Evolutionary conservation across 73 alveolate species (phyloP), one percentile per base, ranked within the genome.

Genomic region (Paramecium primaurelia): DNA sequence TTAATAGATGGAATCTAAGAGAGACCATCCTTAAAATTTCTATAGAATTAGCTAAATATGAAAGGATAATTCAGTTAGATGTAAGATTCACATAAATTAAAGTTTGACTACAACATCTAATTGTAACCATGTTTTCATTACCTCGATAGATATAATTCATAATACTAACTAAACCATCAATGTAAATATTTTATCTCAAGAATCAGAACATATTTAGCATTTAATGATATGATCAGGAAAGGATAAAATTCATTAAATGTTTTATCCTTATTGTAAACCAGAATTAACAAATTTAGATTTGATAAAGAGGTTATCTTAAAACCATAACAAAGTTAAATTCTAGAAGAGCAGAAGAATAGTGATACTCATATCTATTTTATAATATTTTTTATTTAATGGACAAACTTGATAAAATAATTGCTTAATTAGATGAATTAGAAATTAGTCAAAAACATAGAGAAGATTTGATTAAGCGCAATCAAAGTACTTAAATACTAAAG

Each of bases 381-480:
- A 18, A 54, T 54, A 54, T 54, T 54, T 18, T 73, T 36, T 16
- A 73, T 36, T 80, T 80, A 45, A 75, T 80, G 75, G 91, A 42
- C 20, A 80, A 80, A 80, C 34, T 80, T 3, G 91, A 80, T 80
- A 45, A 44, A 49, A 80, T 80, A 11, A 47, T 80, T 32, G 49
- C 47, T 7, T 22, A 80, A 80, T 64, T 80, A 26, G 77, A 80
- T 80, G 91, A 80, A 36, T 80, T 80, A 20, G 71, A 42, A 45
- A 14, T 45, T 18, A 80, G 75, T 36, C 58, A 45, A 22, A 80
- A 80, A 2, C 45, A 49, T 10, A 42, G 54, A 45, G 89, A 77
- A 77, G 89, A 77, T 77, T 59, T 36, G 40, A 77, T 77, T 22
- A 77, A 77, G 71, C 64, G 47, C 20, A 77, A 77, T 44, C 37